These are phyloP conservation scores for Penicillium vulpinum DNA, from an alignment of 2,329 filamentous ascomycete species.

Conservation along the genomic window DNA sequence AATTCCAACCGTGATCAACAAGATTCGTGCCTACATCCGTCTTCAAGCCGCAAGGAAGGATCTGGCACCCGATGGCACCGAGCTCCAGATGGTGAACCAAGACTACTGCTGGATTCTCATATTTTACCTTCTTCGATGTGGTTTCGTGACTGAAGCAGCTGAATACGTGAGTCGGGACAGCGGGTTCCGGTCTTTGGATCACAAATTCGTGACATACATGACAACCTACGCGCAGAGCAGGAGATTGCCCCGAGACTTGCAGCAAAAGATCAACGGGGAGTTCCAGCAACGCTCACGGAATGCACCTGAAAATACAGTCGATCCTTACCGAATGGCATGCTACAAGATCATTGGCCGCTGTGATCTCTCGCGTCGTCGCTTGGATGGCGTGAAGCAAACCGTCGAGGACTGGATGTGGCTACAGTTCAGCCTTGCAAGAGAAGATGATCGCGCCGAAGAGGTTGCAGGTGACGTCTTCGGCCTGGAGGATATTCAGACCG, in stretches of 20 bases:
- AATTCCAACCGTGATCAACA: conserved; percentile 81
- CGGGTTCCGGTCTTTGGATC: conserved; percentile 86
- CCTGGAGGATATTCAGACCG: conserved; percentile 69
- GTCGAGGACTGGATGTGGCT: conserved; percentile 69
- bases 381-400: conserved; percentile 59
- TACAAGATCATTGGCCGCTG: conserved; percentile 93
- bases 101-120: conserved; percentile 93
- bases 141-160: conserved; percentile 79
- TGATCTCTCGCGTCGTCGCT: conserved; percentile 57
- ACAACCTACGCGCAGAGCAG: conserved; percentile 79
- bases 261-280: conserved; percentile 85
- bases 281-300: conserved; percentile 83
- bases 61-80: conserved; percentile 75
- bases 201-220: conserved; percentile 85
- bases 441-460: conserved; percentile 62
- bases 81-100: conserved; percentile 74
- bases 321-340: conserved; percentile 94
- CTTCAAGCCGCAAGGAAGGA: conserved; percentile 78
- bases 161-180: conserved; percentile 79
- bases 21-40: conserved; percentile 88
- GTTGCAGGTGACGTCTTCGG: conserved; percentile 63
- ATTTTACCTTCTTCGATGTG: conserved; percentile 85
- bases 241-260: conserved; percentile 73
- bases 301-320: conserved; percentile 80
- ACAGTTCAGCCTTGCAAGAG: conserved; percentile 63